phyloP scores from a whole-genome alignment of 805 yeast genomes.

The Spencermartinsiella europaea region DNA sequence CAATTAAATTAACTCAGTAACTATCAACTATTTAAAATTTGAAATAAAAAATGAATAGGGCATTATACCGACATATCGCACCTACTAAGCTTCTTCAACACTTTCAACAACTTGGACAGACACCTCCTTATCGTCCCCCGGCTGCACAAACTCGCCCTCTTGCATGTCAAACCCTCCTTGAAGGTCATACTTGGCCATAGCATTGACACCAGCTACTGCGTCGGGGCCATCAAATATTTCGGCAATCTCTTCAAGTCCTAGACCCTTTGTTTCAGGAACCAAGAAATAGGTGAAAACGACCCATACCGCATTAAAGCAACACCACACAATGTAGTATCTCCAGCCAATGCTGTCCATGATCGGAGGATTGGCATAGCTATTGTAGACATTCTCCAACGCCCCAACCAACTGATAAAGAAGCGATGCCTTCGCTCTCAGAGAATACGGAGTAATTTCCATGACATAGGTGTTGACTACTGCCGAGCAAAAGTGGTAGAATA shows the following conservation, averaged over 20 bases:
- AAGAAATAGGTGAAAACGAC: conserved; percentile 37
- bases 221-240: conserved; percentile 35
- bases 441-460: conserved; percentile 23
- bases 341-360: conserved; percentile 39
- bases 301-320: conserved; percentile 25
- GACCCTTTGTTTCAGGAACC: conserved; percentile 39
- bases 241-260: conserved; percentile 40
- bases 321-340: conserved; percentile 40
- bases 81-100: too few species aligned
- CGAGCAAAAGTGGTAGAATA: conserved; percentile 12
- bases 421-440: conserved; percentile 40
- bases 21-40: too few species aligned
- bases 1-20: too few species aligned
- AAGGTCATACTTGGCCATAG: not conserved
- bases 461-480: conserved; percentile 16
- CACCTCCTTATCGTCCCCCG: not conserved
- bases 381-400: conserved; percentile 22
- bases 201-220: conserved; percentile 1
- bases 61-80: too few species aligned
- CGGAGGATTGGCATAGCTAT: conserved; percentile 34
- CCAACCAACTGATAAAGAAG: conserved; percentile 27
- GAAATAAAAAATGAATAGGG: too few species aligned
- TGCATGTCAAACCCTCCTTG: not conserved
- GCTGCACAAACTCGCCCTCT: not conserved
- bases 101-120: too few species aligned